These are phyloP conservation scores for Psidium friedrichsthalianum DNA, from an alignment of 345 rosid species.

Conservation along the genomic window DNA sequence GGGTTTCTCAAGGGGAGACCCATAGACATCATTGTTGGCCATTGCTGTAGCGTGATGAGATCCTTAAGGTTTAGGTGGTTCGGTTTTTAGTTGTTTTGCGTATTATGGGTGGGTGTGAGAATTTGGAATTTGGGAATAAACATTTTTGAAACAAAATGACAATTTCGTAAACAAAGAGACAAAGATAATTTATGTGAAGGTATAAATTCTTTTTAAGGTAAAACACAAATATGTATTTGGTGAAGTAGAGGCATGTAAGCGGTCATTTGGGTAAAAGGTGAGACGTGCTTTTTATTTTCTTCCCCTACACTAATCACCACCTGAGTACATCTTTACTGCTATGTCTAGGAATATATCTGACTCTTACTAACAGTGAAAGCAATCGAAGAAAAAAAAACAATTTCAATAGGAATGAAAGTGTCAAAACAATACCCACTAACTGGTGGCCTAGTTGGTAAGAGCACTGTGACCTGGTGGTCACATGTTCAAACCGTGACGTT, in stretches of 20 bases:
- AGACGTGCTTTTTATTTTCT: background rate
- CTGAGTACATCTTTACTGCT: background rate
- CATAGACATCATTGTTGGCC: slow-evolving; percentile 30
- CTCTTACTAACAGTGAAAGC: background rate
- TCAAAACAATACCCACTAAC: too few species aligned
- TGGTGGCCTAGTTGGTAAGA: too few species aligned
- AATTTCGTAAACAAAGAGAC: too few species aligned
- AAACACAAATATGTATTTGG: background rate
- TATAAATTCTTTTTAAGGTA: background rate
- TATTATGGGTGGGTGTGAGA: background rate
- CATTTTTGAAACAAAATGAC: background rate
- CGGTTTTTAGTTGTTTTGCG: background rate
- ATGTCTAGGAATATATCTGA: too few species aligned
- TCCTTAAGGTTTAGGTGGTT: background rate
- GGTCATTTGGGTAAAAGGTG: background rate
- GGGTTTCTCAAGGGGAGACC: slow-evolving; percentile 38
- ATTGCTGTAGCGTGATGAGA: slow-evolving; percentile 2
- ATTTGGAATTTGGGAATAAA: too few species aligned
- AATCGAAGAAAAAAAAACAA: background rate
- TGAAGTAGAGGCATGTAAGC: background rate
- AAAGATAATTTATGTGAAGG: background rate
- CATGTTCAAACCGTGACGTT: too few species aligned
- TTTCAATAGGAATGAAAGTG: background rate
- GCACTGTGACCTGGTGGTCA: too few species aligned
- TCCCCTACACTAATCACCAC: background rate